Percentiles rank a stretch among this genome's conserved stretches.
phyloP scores from a whole-genome alignment of 805 yeast genomes.

The Kuraishia piskuri region DNA sequence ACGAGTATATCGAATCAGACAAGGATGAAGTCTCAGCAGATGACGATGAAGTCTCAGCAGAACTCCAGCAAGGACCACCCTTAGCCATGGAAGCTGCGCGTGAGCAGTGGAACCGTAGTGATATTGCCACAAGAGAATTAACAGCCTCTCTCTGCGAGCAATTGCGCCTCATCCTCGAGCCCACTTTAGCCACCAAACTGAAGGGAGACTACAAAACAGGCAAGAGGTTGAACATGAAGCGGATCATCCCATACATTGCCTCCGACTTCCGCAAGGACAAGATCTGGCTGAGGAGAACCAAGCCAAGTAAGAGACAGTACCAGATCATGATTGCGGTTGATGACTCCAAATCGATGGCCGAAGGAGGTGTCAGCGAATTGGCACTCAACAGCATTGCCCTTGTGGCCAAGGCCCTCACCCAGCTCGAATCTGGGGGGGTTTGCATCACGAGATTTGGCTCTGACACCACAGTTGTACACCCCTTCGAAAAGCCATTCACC shows the following conservation, averaged over 20 bases:
- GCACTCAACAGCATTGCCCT: slow-evolving; percentile 93
- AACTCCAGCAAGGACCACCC: slow-evolving; percentile 25
- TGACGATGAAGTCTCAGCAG: slow-evolving; percentile 12
- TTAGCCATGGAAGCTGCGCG: slow-evolving; percentile 59
- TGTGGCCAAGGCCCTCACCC: slow-evolving; percentile 89
- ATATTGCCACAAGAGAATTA: slow-evolving; percentile 76
- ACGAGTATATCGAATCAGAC: slow-evolving; percentile 15
- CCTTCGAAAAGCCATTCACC: slow-evolving; percentile 79
- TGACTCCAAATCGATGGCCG: slow-evolving; percentile 96
- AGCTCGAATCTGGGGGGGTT: slow-evolving; percentile 88
- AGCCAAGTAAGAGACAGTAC: slow-evolving; percentile 94
- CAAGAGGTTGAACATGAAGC: slow-evolving; percentile 92
- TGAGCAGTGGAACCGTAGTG: slow-evolving; percentile 76
- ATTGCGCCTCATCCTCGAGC: slow-evolving; percentile 84
- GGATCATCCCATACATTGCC: slow-evolving; percentile 96
- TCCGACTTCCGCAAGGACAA: slow-evolving; percentile 95
- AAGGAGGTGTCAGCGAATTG: slow-evolving; percentile 78
- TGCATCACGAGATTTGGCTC: slow-evolving; percentile 90
- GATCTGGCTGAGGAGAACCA: slow-evolving; percentile 95
- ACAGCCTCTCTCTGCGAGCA: slow-evolving; percentile 89
- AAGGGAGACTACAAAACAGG: slow-evolving; percentile 97
- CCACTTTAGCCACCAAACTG: slow-evolving; percentile 91
- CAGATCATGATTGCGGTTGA: slow-evolving; percentile 97
- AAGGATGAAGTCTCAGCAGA: slow-evolving; percentile 24
- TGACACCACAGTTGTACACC: slow-evolving; percentile 74